These are phyloP conservation scores for Neonectria punicea DNA, from an alignment of 2,329 filamentous ascomycete species.

Conservation along the genomic window DNA sequence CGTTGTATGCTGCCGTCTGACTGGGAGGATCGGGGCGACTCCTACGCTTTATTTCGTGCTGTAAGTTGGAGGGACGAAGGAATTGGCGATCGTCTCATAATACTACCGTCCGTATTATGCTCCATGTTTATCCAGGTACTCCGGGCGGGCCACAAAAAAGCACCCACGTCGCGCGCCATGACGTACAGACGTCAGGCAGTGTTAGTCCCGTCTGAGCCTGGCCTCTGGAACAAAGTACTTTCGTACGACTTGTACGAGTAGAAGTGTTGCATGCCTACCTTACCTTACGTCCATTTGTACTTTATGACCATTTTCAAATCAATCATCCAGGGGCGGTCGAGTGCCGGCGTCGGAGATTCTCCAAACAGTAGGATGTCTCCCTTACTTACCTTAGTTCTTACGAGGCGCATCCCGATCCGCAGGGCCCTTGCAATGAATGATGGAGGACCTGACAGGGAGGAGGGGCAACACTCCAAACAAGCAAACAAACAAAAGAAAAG, in stretches of 20 bases:
- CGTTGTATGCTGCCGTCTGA: too few species aligned
- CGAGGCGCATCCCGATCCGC: constrained; percentile 6
- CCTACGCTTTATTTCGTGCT: neutral
- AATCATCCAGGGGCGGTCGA: neutral
- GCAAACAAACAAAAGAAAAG: neutral
- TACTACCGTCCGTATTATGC: neutral
- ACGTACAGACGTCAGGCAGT: constrained; percentile 16
- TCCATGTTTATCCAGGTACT: neutral
- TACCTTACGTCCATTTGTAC: neutral
- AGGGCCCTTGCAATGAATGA: neutral
- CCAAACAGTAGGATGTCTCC: neutral
- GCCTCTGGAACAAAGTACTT: too few species aligned
- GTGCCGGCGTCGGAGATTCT: constrained; percentile 16
- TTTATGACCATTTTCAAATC: neutral
- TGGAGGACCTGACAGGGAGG: neutral
- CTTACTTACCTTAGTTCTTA: constrained; percentile 23
- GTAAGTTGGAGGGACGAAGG: neutral
- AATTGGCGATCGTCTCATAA: neutral
- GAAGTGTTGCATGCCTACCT: neutral
- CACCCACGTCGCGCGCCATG: constrained; percentile 21
- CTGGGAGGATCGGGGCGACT: neutral
- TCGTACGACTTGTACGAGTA: neutral
- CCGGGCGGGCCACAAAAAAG: neutral
- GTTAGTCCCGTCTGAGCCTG: neutral
- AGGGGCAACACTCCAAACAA: neutral